Percentiles rank a stretch among this genome's conserved stretches.
These are phyloP conservation scores for Lolium rigidum DNA, from an alignment of 176 grass and related monocot species.

Conservation along the genomic window DNA sequence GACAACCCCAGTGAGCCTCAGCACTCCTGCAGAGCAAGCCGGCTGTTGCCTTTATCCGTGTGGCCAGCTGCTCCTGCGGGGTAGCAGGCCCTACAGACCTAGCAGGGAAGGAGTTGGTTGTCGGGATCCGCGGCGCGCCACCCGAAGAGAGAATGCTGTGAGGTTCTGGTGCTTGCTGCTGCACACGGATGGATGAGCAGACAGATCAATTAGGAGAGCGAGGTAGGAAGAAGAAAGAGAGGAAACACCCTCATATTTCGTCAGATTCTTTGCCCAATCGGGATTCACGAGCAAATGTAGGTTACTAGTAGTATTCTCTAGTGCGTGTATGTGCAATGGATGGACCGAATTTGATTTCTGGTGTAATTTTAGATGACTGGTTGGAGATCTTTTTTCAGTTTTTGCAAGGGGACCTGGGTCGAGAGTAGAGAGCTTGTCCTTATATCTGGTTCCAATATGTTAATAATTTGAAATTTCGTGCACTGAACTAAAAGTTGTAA, in stretches of 20 bases:
- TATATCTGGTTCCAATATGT: too few species aligned
- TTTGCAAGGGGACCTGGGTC: too few species aligned
- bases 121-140: not conserved
- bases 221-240: not conserved
- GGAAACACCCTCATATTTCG: not conserved
- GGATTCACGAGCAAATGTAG: not conserved
- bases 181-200: not conserved
- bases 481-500: too few species aligned
- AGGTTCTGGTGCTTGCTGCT: not conserved
- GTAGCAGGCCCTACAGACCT: not conserved
- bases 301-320: too few species aligned
- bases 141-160: not conserved
- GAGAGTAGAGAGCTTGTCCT: too few species aligned
- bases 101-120: not conserved
- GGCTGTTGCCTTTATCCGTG: not conserved
- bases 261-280: not conserved
- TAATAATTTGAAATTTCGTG: too few species aligned
- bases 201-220: not conserved
- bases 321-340: too few species aligned
- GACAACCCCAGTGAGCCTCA: not conserved
- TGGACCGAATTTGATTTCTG: too few species aligned
- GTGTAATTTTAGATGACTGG: too few species aligned
- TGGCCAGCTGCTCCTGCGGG: not conserved
- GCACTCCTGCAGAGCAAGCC: not conserved
- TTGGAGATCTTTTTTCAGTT: too few species aligned